phyloP scores from a whole-genome alignment of 129 eudicot genomes.

The Dittrichia graveolens region DNA sequence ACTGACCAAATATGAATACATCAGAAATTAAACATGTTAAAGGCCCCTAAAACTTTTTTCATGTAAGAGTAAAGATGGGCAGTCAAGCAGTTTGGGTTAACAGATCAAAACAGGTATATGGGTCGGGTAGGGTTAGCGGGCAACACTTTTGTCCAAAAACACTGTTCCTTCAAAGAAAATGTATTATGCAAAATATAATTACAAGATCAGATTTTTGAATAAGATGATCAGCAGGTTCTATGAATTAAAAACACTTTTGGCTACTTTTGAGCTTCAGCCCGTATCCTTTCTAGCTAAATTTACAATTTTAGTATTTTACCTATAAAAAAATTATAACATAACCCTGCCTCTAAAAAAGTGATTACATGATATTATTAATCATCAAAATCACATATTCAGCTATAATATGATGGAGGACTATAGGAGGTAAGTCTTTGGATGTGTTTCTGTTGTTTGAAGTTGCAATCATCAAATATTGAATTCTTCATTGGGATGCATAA shows the following conservation, averaged over 20 bases:
- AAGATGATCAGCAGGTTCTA: background rate
- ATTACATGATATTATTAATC: too few species aligned
- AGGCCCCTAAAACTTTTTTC: slow-evolving; percentile 8
- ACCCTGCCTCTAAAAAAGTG: too few species aligned
- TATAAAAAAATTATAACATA: background rate
- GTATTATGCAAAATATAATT: background rate
- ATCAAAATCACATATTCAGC: too few species aligned
- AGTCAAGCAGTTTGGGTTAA: background rate
- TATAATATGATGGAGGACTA: too few species aligned
- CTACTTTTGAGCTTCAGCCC: too few species aligned
- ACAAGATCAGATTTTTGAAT: background rate
- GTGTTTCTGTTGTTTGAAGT: too few species aligned
- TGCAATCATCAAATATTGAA: too few species aligned
- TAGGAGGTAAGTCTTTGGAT: too few species aligned
- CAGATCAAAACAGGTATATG: background rate
- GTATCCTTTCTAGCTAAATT: too few species aligned
- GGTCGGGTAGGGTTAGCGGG: background rate
- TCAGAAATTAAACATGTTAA: background rate
- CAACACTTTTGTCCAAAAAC: background rate
- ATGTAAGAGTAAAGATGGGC: background rate
- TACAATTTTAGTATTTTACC: background rate
- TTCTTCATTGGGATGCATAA: too few species aligned
- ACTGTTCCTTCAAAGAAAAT: background rate
- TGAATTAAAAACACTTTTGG: background rate
- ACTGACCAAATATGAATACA: slow-evolving; percentile 43